Base-by-base conservation (phyloP, 108 stramenopile species). In the Conticribra guillardii region DNA sequence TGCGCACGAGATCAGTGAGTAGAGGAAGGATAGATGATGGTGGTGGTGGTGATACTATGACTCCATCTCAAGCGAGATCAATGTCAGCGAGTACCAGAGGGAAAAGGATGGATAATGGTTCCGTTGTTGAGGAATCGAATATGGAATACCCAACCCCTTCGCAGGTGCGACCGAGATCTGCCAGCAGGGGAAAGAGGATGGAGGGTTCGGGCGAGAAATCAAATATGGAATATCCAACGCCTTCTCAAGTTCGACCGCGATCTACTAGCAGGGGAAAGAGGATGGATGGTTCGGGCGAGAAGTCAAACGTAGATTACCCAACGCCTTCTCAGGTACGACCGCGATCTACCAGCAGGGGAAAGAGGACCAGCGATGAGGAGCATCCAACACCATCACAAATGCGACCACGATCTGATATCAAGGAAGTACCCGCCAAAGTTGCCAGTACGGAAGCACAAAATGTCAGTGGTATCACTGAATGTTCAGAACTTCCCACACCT, bases 201-300 rank as follows among this genome's bases (percentile, higher is more conserved):
- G 31, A 33, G 18, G 30, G 1, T 21, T 4, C 23, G 1, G 22
- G n/a, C n/a, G 28, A 60, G 15, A 15, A 44, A 44, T 44, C 15
- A 44, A 44, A 44, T 11, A 44, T 1, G 2, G 21, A 17, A 34
- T 22, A 45, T 29, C 46, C 32, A 29, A 60, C 58, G 7, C 34
- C 69, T 28, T 70, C 69, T 18, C 29, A 16, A 47, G 52, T 49
- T 0, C 33, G 70, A 54, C 48, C 51, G 18, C 58, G 18, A n/a
- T 54, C 58, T 4, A 54, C 48, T 22, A 17, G 19, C n/a, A 15
- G 64, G 15, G 32, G 56, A 53, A 3, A 21, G 2, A 33, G 16
- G 64, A 15, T 51, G 50, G 50, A 9, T 4, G 4, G 50, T 22
- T 11, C 4, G 4, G 21, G 4, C n/a, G 16, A n/a, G 50, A 4